phyloP scores from a whole-genome alignment of 2,329 filamentous ascomycete genomes.

The Trichoderma breve region DNA sequence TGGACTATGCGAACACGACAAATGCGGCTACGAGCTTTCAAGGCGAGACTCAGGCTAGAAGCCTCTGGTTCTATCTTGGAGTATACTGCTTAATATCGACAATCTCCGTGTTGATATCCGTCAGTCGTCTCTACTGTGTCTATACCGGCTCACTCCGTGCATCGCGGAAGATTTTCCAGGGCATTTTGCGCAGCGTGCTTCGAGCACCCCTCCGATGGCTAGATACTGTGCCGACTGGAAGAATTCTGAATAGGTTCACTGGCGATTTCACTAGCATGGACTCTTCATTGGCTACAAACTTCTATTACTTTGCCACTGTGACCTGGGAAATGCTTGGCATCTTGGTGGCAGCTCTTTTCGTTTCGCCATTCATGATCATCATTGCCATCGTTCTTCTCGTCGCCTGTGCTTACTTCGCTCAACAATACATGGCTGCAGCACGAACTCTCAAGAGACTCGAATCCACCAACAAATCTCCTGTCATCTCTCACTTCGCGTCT shows the following conservation, averaged over 20 bases:
- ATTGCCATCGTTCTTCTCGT: background rate
- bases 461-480: constrained; percentile 12
- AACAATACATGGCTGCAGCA: constrained; percentile 11
- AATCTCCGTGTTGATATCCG: background rate
- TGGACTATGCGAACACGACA: background rate
- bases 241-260: constrained; percentile 6
- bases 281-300: constrained; percentile 4
- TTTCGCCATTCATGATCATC: constrained; percentile 13
- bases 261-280: constrained; percentile 14
- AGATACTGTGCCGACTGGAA: constrained; percentile 5
- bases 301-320: constrained; percentile 5
- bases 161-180: constrained; percentile 5
- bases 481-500: constrained; percentile 8
- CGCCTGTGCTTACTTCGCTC: background rate
- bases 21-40: background rate
- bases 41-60: background rate
- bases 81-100: constrained; percentile 3
- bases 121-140: constrained; percentile 7
- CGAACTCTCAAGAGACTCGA: constrained; percentile 11
- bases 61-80: constrained; percentile 8
- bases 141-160: constrained; percentile 9
- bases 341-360: constrained; percentile 6
- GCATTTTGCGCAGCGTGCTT: constrained; percentile 7
- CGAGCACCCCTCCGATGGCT: constrained; percentile 14
- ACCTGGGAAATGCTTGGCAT: constrained; percentile 1